Percentiles rank a stretch among this genome's conserved stretches.
Evolutionary conservation across 768 basidiomycete genomes (phyloP).

Genomic region (Pilatotrama ljubarskyi): DNA sequence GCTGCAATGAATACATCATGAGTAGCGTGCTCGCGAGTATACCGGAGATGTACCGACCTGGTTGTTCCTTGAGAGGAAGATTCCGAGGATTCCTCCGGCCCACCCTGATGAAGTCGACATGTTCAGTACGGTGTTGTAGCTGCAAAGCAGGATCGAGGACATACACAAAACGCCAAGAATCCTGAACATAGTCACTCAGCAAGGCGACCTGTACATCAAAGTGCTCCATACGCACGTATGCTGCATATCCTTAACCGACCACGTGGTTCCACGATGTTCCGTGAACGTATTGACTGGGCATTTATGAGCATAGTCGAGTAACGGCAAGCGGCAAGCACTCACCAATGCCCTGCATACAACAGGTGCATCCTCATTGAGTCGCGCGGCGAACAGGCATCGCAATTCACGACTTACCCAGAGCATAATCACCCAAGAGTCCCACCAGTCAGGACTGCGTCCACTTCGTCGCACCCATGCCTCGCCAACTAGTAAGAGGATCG

Average conservation of each 20-base stretch:
- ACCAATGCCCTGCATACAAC: conserved; percentile 54
- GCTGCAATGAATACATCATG: conserved; percentile 36
- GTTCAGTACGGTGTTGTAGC: too few relatives aligned
- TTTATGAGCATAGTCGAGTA: too few relatives aligned
- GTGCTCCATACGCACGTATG: conserved; percentile 62
- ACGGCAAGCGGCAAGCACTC: too few relatives aligned
- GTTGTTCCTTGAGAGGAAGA: conserved; percentile 77
- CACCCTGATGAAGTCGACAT: conserved; percentile 62
- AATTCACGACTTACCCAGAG: conserved; percentile 45
- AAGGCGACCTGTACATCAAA: background rate
- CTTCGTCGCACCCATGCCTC: conserved; percentile 74
- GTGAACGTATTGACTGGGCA: conserved; percentile 85
- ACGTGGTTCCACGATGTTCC: conserved; percentile 76
- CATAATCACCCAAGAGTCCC: conserved; percentile 72
- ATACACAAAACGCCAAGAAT: conserved; percentile 74
- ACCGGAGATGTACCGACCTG: conserved; percentile 46
- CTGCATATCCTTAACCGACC: conserved; percentile 95
- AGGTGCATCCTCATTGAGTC: background rate
- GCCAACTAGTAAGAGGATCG: conserved; percentile 73
- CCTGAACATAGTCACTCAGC: conserved; percentile 34
- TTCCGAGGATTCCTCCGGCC: conserved; percentile 88
- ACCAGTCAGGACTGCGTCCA: conserved; percentile 79
- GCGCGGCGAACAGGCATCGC: background rate
- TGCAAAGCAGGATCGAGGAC: too few relatives aligned
- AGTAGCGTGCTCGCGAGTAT: too few relatives aligned